These are phyloP conservation scores for Aquilaria malaccensis DNA, from an alignment of 345 rosid species.

Conservation along the genomic window DNA sequence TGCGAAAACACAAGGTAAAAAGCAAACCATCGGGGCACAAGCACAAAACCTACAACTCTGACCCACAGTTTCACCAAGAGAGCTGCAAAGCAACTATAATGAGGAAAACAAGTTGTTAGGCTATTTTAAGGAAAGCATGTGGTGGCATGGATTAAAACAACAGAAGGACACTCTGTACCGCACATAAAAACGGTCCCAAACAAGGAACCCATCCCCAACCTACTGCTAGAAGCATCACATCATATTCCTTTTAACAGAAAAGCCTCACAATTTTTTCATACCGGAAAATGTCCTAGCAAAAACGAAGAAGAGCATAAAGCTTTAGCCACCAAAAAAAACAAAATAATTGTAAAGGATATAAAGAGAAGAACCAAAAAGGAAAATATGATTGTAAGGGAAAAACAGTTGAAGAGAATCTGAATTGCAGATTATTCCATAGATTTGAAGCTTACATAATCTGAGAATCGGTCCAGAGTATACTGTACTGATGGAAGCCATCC, in stretches of 20 bases:
- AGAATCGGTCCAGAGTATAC: conserved; percentile 84
- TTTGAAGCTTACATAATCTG: conserved; percentile 55
- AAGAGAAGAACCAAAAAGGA: no score
- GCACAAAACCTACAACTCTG: not conserved
- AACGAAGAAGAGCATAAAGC: not conserved
- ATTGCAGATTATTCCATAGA: no score
- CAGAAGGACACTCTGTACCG: conserved; percentile 8
- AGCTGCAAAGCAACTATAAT: not conserved
- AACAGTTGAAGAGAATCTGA: not conserved
- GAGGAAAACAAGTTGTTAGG: not conserved
- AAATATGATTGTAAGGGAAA: not conserved
- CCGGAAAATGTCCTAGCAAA: not conserved
- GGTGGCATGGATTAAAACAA: conserved; percentile 9
- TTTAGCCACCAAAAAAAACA: not conserved
- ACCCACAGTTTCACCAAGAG: conserved; percentile 1
- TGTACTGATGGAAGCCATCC: conserved; percentile 79
- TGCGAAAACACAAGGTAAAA: no score
- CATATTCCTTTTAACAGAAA: conserved; percentile 15
- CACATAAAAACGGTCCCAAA: conserved; percentile 8
- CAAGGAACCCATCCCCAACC: conserved; percentile 6
- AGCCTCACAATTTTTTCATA: not conserved
- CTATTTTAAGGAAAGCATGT: not conserved
- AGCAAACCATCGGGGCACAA: no score
- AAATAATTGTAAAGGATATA: not conserved
- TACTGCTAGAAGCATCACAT: conserved; percentile 10